Evolutionary conservation across 345 rosid genomes (phyloP).

Genomic region (Rhodomyrtus tomentosa): DNA sequence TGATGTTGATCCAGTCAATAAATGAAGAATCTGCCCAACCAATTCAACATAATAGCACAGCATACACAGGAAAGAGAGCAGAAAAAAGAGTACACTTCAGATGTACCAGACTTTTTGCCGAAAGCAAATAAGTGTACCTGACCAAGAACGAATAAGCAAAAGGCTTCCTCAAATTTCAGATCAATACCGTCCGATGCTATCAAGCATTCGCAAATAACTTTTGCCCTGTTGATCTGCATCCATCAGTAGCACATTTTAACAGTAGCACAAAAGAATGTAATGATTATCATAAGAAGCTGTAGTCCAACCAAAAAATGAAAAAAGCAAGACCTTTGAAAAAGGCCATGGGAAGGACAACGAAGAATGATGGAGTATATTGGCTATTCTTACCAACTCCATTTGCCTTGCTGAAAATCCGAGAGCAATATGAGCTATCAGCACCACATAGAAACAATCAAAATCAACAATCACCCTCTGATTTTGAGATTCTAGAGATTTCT

Average conservation of each 20-base stretch:
- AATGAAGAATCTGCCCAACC: not conserved
- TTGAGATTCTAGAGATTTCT: slow-evolving; percentile 89
- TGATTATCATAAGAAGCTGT: not conserved
- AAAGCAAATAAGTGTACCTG: slow-evolving; percentile 29
- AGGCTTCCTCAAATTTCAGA: slow-evolving; percentile 83
- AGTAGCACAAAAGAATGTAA: not conserved
- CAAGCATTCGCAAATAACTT: slow-evolving; percentile 64
- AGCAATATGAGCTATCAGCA: slow-evolving; percentile 73
- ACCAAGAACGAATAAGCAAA: slow-evolving; percentile 77
- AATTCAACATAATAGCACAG: not conserved
- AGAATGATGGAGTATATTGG: slow-evolving; percentile 5
- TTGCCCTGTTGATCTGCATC: slow-evolving; percentile 73
- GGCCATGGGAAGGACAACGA: not conserved
- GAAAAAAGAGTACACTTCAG: not conserved
- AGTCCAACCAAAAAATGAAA: not conserved
- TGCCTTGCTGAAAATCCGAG: slow-evolving; percentile 79
- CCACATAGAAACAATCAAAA: slow-evolving; percentile 65
- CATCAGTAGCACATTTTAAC: not conserved
- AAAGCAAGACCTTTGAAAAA: not conserved
- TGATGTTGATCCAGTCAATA: not conserved
- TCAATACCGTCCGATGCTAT: slow-evolving; percentile 72
- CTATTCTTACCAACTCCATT: slow-evolving; percentile 52
- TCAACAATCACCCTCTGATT: slow-evolving; percentile 85
- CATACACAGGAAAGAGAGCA: not conserved
- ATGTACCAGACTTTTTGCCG: slow-evolving; percentile 37